Base-by-base conservation (phyloP, 768 basidiomycete species). In the Lyophyllum semitale region DNA sequence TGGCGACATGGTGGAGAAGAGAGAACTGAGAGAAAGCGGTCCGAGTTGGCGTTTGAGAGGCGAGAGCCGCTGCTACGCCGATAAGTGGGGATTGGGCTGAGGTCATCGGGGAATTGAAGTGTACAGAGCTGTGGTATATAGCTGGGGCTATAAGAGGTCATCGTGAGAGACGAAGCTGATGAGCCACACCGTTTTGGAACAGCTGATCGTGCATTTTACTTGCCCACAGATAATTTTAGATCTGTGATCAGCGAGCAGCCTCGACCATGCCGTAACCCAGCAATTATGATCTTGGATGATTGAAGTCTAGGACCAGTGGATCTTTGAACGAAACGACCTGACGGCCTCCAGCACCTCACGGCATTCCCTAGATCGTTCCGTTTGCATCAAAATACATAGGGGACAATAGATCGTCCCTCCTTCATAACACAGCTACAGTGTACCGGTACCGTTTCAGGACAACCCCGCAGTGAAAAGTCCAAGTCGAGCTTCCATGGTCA, bases 1-100 rank as follows among this genome's bases (percentile, higher is more conserved):
- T 65, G 17, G 73, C 80, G 13, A 83, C 79, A 0, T 75, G 74
- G 40, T 74, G 72, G 25, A 67, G 63, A 20, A 84, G 71, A 1
- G 74, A 73, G 66, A 79, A 83, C 57, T 80, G 61, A 37, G 55
- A 59, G 13, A 60, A 29, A 12, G 55, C 60, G 17, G 57, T 63
- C 2, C 58, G 53, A 13, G 46, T 48, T 27, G 59, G 64, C 17
- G 58, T 11, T 2, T 35, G 37, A 29, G 58, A 57, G 12, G 62
- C 62, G 9, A 66, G 58, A 15, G 66, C 64, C 1, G 66, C 64
- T 8, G 64, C 61, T 25, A 67, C 64, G 18, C 64, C 64, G 17
- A 59, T 37, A 12, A 51, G 45, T 32, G 47, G 53, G 40, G 47
- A 27, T 25, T 48, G 8, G 45, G 35, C 12, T n/a, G 53, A 32